Evolutionary conservation across 2,329 filamentous ascomycete species (phyloP), one percentile per base, ranked within the genome.

Genomic region (Neonectria magnoliae): DNA sequence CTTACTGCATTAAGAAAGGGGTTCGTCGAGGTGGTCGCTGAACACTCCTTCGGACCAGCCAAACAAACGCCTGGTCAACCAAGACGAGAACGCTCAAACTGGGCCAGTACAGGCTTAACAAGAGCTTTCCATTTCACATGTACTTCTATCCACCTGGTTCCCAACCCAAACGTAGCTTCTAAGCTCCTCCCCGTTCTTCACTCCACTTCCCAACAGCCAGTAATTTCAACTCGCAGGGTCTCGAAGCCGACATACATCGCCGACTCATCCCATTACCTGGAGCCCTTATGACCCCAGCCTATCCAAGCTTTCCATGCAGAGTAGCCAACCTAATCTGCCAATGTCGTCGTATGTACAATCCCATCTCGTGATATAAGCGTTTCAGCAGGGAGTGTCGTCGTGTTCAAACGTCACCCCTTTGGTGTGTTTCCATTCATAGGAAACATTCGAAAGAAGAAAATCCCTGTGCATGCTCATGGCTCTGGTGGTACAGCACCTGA

Each of bases 271-370:
- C 33, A 66, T 66, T 66, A 66, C 60, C 63, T 57, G 36, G 36
- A 53, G 36, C 48, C 52, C 50, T 27, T 11, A 13, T 45, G 52
- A 36, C 52, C 29, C 47, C 45, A 44, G 50, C 44, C 52, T 57
- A 52, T 61, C 45, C 57, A 61, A 57, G 45, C 52, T 60, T 47
- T 64, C 45, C 52, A 53, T 48, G 38, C 54, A 53, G 22, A 63
- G 64, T 50, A 57, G 54, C 45, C 20, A 48, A 52, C 59, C 7
- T 53, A 45, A 53, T 61, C 61, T 62, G 58, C 62, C 68, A 57
- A 33, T 14, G 63, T 57, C 68, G 51, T 73, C 68, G 60, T 72
- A 73, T 74, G 62, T 74, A 72, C 71, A 73, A 44, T 71, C 72
- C 68, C 70, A 60, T 64, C 68, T 75, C 73, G 47, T 75, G 44